Evolutionary conservation across 78 protist genomes (phyloP), one percentile per base, ranked within the genome.

Genomic region (Chrysochromulina tobinii): DNA sequence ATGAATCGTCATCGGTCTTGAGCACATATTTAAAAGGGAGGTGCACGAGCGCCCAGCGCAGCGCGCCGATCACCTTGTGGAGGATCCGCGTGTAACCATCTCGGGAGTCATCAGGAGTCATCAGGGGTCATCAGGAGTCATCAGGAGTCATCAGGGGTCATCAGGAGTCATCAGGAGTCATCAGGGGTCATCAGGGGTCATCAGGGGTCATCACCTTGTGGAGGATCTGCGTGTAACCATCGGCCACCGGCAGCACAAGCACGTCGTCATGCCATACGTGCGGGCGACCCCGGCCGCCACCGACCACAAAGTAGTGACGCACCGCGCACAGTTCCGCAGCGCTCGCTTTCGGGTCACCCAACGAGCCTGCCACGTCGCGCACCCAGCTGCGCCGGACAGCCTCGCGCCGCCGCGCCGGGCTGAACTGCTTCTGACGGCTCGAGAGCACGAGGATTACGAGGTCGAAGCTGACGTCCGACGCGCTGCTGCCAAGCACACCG

Each of bases 1-100:
- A 79, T 51, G 64, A 1, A 64, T 79, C 87, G 61, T 79, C 87
- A 7, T 79, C 87, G 18, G 87, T 79, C 87, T 79, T 79, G 87
- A 79, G 61, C 1, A 79, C 12, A 48, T 54, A 79, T 48, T 79
- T 79, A 48, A 54, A 79, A 3, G 12, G 20, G 53, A 69, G 12
- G 21, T 69, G 50, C 51, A 0, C 8, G 8, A 53, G 2, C 27
- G 25, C 17, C 73, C 73, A 67, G 14, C 1, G 48, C 11, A 67
- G 25, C 2, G 73, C 73, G 38, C 25, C 73, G 48, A 67, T 25
- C 48, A 67, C 73, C 73, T 67, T 59, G 64, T 12, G 14, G 64
- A 59, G 8, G 64, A 12, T 14, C 64, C 8, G 64, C 64, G 14
- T 14, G 64, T 59, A 59, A 38, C 38, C 38, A 38, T 38, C 38